Percentiles rank a stretch among this genome's conserved stretches.
Conservation (phyloP, 2,329 filamentous ascomycete species). For the Tolypocladium amazonense region DNA sequence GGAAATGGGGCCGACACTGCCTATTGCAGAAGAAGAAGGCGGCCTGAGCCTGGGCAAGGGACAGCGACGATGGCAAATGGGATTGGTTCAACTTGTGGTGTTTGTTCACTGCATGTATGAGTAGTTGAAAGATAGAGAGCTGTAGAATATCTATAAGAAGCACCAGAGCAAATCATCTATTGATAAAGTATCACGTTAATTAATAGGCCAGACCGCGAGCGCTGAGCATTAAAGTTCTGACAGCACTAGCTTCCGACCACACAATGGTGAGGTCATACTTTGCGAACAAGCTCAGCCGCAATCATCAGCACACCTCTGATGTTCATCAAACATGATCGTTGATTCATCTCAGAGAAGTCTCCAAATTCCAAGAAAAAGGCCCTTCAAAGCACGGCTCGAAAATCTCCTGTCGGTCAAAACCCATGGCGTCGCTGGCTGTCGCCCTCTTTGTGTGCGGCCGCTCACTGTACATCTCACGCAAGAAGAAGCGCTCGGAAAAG, state of each 20-base stretch:
- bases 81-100: neutral
- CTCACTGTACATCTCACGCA: neutral
- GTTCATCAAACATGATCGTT: neutral
- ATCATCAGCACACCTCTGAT: neutral
- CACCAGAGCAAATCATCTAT: neutral
- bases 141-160: neutral
- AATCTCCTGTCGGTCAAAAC: neutral
- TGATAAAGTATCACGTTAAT: neutral
- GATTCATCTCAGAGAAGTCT: neutral
- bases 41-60: neutral
- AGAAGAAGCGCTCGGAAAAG: neutral
- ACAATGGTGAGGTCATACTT: neutral
- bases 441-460: neutral
- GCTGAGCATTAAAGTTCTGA: neutral
- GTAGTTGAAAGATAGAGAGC: neutral
- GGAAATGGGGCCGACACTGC: slow-evolving; percentile 85
- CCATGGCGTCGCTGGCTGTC: slow-evolving; percentile 1
- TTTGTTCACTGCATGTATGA: neutral
- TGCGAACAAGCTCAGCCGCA: no score
- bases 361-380: neutral
- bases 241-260: neutral
- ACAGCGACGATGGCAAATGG: neutral
- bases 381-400: neutral
- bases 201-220: no score
- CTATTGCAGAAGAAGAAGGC: slow-evolving; percentile 41